These are phyloP conservation scores for Exophiala sp. DNA, from an alignment of 2,329 filamentous ascomycete species.

Conservation along the genomic window DNA sequence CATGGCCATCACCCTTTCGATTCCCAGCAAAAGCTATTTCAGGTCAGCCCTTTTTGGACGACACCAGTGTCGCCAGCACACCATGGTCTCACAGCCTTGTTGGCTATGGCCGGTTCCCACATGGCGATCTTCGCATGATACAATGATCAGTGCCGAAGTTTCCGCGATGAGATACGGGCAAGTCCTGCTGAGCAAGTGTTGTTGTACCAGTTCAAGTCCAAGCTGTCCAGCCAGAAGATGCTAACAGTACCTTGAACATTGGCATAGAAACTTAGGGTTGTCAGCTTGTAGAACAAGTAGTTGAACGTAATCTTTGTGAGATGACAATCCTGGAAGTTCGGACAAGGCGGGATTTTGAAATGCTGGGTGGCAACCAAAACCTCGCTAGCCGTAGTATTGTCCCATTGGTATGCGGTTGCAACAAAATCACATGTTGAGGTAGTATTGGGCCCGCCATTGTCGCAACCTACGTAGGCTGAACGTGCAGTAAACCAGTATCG, in stretches of 20 bases:
- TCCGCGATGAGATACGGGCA: conserved; percentile 17
- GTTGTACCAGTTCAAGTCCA: conserved; percentile 47
- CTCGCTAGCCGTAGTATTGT: conserved; percentile 34
- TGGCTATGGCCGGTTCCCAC: too few relatives aligned
- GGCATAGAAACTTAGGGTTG: conserved; percentile 46
- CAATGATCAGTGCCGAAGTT: neutral
- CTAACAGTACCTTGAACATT: conserved; percentile 37
- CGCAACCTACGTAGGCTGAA: conserved; percentile 45
- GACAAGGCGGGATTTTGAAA: conserved; percentile 41
- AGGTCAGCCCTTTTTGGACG: neutral
- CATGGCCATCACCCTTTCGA: neutral
- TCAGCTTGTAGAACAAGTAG: conserved; percentile 39
- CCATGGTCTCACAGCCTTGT: too few relatives aligned
- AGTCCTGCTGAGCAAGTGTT: conserved; percentile 45
- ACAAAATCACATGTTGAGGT: conserved; percentile 38
- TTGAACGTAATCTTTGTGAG: conserved; percentile 42
- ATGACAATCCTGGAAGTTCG: conserved; percentile 35
- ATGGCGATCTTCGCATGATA: too few relatives aligned
- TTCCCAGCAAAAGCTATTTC: neutral
- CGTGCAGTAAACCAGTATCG: conserved; percentile 49
- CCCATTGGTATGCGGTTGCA: conserved; percentile 44
- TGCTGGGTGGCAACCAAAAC: conserved; percentile 34
- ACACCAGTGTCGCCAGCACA: neutral
- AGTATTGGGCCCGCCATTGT: conserved; percentile 35
- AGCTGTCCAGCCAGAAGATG: conserved; percentile 45